Conservation (phyloP, 2,329 filamentous ascomycete species). For the Cercospora nicotianae region DNA sequence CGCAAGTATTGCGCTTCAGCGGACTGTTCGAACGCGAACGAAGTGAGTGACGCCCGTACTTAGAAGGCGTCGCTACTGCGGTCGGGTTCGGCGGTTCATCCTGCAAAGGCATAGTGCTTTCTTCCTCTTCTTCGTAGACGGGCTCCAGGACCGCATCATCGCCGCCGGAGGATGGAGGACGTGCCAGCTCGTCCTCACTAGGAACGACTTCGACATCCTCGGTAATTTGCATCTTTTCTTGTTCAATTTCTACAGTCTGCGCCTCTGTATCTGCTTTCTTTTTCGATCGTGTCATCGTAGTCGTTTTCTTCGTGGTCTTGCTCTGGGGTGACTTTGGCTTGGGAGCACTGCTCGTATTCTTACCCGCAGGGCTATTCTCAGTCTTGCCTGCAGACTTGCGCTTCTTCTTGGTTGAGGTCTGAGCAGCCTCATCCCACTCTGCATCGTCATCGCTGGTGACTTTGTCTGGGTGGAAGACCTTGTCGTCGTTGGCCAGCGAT, state of each 20-base stretch:
- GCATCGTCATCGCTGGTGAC: slow-evolving; percentile 29
- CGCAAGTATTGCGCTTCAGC: slow-evolving; percentile 26
- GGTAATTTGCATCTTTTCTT: slow-evolving; percentile 12
- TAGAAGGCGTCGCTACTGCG: slow-evolving; percentile 34
- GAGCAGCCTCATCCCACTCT: slow-evolving; percentile 28
- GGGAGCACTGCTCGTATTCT: slow-evolving; percentile 11
- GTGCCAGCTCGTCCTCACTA: slow-evolving; percentile 31
- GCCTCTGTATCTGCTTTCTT: slow-evolving; percentile 18
- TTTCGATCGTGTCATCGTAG: slow-evolving; percentile 13
- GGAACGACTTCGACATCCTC: slow-evolving; percentile 25
- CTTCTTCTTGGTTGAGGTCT: slow-evolving; percentile 34
- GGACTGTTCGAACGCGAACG: slow-evolving; percentile 32
- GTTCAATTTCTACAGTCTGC: slow-evolving; percentile 6
- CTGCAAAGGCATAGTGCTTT: slow-evolving; percentile 27
- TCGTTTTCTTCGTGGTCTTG: slow-evolving; percentile 18
- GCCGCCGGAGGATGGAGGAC: slow-evolving; percentile 23
- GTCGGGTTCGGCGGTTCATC: slow-evolving; percentile 33
- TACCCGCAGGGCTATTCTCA: slow-evolving; percentile 14
- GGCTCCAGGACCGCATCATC: slow-evolving; percentile 35
- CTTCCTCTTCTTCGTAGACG: slow-evolving; percentile 39
- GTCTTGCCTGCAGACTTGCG: slow-evolving; percentile 34
- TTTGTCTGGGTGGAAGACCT: slow-evolving; percentile 8
- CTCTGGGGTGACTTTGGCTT: slow-evolving; percentile 23
- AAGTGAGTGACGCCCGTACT: slow-evolving; percentile 24
- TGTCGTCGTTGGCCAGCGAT: slow-evolving; percentile 19